phyloP scores from a whole-genome alignment of 2,329 filamentous ascomycete genomes.

The Alternaria sp. region DNA sequence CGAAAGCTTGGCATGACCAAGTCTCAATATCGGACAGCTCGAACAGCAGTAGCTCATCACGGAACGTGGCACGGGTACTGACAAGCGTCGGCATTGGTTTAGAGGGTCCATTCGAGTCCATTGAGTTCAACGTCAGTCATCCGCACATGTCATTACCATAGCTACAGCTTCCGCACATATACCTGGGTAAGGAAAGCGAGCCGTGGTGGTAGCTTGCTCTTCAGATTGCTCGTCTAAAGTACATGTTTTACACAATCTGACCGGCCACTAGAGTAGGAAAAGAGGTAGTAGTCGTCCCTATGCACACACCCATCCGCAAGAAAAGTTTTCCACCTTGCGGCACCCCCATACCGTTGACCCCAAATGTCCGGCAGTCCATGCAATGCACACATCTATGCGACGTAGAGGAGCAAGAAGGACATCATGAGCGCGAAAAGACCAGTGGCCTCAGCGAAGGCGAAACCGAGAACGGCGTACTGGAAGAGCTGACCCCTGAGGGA shows the following conservation, averaged over 20 bases:
- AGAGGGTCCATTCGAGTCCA: constrained; percentile 30
- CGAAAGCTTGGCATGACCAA: constrained; percentile 42
- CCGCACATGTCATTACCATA: constrained; percentile 35
- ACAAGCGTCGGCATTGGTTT: constrained; percentile 26
- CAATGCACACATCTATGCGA: constrained; percentile 48
- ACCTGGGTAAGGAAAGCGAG: constrained; percentile 36
- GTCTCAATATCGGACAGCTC: constrained; percentile 26
- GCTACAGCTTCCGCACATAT: constrained; percentile 26
- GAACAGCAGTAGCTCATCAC: constrained; percentile 30
- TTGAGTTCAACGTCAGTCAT: constrained; percentile 33
- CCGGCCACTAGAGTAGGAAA: constrained; percentile 49
- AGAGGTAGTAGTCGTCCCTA: constrained; percentile 47
- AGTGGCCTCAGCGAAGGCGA: constrained; percentile 93
- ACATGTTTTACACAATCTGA: constrained; percentile 54
- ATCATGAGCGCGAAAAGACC: constrained; percentile 66
- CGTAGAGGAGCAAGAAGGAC: constrained; percentile 53
- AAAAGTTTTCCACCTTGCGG: constrained; percentile 44
- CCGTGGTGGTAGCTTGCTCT: constrained; percentile 50
- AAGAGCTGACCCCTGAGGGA: constrained; percentile 94
- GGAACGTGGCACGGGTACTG: constrained; percentile 18
- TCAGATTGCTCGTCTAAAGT: constrained; percentile 52
- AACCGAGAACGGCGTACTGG: constrained; percentile 94
- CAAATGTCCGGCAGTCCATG: constrained; percentile 41
- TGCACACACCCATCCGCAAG: constrained; percentile 50
- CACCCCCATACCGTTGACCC: constrained; percentile 43